Evolutionary conservation across 768 basidiomycete genomes (phyloP), one percentile per base, ranked within the genome.

Genomic region (Mycena albidolilacea): DNA sequence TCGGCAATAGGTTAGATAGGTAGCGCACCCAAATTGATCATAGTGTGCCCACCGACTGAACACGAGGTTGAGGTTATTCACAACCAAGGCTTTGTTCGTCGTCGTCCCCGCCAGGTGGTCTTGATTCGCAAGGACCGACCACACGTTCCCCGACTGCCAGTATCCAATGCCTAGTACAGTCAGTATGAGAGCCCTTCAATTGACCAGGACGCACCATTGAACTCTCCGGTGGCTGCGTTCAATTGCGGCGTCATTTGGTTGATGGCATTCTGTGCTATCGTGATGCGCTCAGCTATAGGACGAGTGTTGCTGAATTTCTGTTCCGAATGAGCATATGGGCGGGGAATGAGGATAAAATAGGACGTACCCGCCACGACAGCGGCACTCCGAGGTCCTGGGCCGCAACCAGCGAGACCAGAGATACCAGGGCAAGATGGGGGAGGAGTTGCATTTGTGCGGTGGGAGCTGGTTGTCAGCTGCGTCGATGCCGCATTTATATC

Each of bases 131-230:
- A 87, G 82, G n/a, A 84, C 85, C 19, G 88, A 86, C 79, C 82
- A 87, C 11, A 85, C 87, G 63, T 89, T 90, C 1, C 82, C 89
- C 30, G 86, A 81, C 75, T 89, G 87, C 89, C 89, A 89, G 70
- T 83, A 89, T 48, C 87, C 84, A 50, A 90, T 84, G 7, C 85
- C 88, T 88, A 54, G 21, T 35, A 41, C 30, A 21, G 23, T 63
- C 30, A 48, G 44, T 17, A 46, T 30, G 46, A 17, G 15, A 14
- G 44, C 62, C 14, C 15, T 8, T 37, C 10, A 35, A 35, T 30
- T 41, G 6, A 11, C 14, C 11, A 44, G 12, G 35, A 38, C 82
- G 43, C 59, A 83, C 87, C 86, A 68, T 85, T 84, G 80, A 88
- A 88, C 72, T 87, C 82, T 1, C 80, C 87, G 50, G 74, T 85